Evolutionary conservation across 2,329 filamentous ascomycete species (phyloP), one percentile per base, ranked within the genome.

Genomic region (Colletotrichum coccodes): DNA sequence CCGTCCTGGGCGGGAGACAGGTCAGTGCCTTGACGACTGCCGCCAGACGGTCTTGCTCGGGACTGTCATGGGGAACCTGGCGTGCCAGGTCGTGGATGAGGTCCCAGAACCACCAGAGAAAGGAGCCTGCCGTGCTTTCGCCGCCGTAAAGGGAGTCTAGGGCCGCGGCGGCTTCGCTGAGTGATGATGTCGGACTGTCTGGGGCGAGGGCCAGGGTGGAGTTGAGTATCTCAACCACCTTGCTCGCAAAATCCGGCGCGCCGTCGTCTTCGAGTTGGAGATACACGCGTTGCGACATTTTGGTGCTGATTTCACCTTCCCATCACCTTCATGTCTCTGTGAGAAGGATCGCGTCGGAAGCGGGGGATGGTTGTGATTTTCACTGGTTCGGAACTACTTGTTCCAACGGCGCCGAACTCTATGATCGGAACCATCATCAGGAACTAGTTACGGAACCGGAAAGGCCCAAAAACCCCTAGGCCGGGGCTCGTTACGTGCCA

Each of bases 31-130:
- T 5, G 47, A 50, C 30, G 23, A 30, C 7, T 16, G 47, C 21
- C 16, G 26, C 26, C 1, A 50, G 47, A 6, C 26, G 64, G 18
- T 72, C 68, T 16, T 74, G 72, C 44, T 71, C 62, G 2, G 40
- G 38, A 32, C 64, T 67, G 32, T 72, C 57, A 46, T 71, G 62
- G 12, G 73, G 71, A 38, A 74, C 12, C 42, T 73, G 72, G n/a
- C 72, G 70, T 21, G 70, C 47, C 18, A 75, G 53, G 4, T 71
- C 60, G 32, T 74, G 73, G 12, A 75, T 18, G 2, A 74, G 70
- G 34, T 74, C 71, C 73, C 73, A 73, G 60, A 74, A 73, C 62
- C 73, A 71, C 63, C 68, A 73, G 8, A 74, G 56, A 21, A 75
- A 75, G 7, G 32, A 42, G 1, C 49, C 67, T 23, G 56, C 66